Evolutionary conservation across 1,284 basidiomycete species (phyloP), one percentile per base, ranked within the genome.

Genomic region (Thelephora terrestris): DNA sequence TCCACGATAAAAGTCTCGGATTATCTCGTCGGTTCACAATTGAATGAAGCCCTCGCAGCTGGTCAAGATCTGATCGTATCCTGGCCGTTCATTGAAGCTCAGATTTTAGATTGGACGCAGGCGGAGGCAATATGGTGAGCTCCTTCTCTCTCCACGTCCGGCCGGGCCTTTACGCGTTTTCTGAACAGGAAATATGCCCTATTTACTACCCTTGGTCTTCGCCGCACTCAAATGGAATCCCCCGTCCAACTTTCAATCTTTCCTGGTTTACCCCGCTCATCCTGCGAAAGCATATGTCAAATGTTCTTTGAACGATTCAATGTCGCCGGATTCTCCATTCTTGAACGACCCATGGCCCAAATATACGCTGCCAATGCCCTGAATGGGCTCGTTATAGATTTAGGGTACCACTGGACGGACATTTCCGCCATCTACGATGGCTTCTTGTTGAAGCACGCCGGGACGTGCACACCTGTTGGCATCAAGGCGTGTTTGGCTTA

Each of bases 301-400:
- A 74, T 93, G 49, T 92, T 96, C 63, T 99, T 99, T 61, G 94
- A 98, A 63, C 79, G 84, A n/a, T 90, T 97, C 75, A 96, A 97
- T 62, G 83, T 86, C 39, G 88, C 95, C 4, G 87, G 82, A 24
- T 80, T 97, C 54, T 79, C 80, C 39, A 73, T 96, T 55, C 73
- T 94, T 38, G 88, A 95, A 53, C 81, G 90, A 2, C 85, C 94
- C 5, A 78, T 95, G 58, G 79, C 87, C 4, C 85, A 90, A 52
- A 72, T 92, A 48, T 96, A 86, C 65, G 84, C 90, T 18, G 32
- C 54, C 23, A 86, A 85, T 55, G 74, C 75, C 32, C 74, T 90
- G 52, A 84, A 72, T 46, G 93, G 91, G 32, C 68, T 95, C 45
- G 79, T 94, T 24, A 74, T 98, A 46, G 93, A 97, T 64, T 78